Evolutionary conservation across 2,329 filamentous ascomycete species (phyloP).

Genomic region (Colletotrichum australisinense): DNA sequence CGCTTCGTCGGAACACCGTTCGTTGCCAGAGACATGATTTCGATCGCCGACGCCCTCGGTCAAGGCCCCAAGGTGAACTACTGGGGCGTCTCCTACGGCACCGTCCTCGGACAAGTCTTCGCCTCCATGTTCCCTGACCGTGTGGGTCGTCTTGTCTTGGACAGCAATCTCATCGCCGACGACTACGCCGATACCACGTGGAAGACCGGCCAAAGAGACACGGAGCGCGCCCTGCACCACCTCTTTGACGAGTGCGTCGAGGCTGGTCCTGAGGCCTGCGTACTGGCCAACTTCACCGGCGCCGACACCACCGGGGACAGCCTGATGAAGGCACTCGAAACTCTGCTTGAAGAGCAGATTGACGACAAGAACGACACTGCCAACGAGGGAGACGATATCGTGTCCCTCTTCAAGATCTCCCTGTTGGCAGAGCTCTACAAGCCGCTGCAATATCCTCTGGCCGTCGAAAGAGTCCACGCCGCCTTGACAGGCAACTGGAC

Average conservation of each 20-base stretch:
- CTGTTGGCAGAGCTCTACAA: neutral
- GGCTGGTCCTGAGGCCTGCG: neutral
- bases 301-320: neutral
- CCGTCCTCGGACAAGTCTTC: constrained; percentile 49
- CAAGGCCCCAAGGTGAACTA: constrained; percentile 53
- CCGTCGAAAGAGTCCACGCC: neutral
- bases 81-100: constrained; percentile 54
- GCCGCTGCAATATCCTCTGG: neutral
- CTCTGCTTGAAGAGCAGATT: neutral
- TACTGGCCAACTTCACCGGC: neutral
- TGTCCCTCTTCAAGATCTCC: neutral
- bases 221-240: neutral
- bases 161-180: constrained; percentile 36
- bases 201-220: neutral
- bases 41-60: constrained; percentile 54
- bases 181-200: constrained; percentile 12
- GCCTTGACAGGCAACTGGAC: neutral
- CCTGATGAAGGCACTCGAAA: neutral
- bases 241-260: constrained; percentile 11
- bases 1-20: constrained; percentile 28
- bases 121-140: constrained; percentile 53
- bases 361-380: neutral
- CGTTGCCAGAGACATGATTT: constrained; percentile 56
- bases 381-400: neutral
- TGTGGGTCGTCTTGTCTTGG: constrained; percentile 43